These are phyloP conservation scores for Metschnikowia koreensis DNA, from an alignment of 805 yeast genomes.

Conservation along the genomic window DNA sequence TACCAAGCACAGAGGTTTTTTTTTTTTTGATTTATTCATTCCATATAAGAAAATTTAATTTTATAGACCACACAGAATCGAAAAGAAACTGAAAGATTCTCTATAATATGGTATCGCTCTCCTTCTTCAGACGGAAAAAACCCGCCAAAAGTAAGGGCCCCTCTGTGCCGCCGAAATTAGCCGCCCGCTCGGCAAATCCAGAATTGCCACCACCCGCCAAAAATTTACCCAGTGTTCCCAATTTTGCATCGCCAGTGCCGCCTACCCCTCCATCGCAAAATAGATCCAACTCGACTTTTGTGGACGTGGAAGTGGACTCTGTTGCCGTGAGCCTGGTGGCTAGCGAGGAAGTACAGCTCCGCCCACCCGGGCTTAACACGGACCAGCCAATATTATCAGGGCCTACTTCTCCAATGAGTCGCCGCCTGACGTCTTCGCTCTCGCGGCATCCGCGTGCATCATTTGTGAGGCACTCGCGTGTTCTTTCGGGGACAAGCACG, in stretches of 20 bases:
- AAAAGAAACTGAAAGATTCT: too few species aligned
- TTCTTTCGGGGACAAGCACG: slow-evolving; percentile 15
- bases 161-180: neutral
- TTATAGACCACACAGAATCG: neutral
- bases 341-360: slow-evolving; percentile 4
- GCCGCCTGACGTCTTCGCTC: slow-evolving; percentile 11
- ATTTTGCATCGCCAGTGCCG: neutral
- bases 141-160: neutral
- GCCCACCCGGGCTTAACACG: slow-evolving; percentile 14
- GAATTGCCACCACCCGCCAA: neutral
- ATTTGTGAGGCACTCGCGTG: slow-evolving; percentile 19
- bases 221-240: neutral
- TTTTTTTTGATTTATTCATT: neutral
- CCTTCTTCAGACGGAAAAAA: slow-evolving; percentile 9
- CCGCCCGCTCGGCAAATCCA: neutral
- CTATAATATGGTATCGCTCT: slow-evolving; percentile 11
- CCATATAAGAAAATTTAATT: neutral
- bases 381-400: slow-evolving; percentile 10
- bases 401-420: slow-evolving; percentile 15
- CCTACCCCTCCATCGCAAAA: slow-evolving; percentile 2
- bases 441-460: slow-evolving; percentile 17
- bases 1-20: too few species aligned
- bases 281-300: slow-evolving; percentile 3
- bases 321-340: slow-evolving; percentile 2
- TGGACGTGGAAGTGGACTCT: slow-evolving; percentile 1